Base-by-base conservation (phyloP, 1,284 basidiomycete species). In the Naganishia sp. region DNA sequence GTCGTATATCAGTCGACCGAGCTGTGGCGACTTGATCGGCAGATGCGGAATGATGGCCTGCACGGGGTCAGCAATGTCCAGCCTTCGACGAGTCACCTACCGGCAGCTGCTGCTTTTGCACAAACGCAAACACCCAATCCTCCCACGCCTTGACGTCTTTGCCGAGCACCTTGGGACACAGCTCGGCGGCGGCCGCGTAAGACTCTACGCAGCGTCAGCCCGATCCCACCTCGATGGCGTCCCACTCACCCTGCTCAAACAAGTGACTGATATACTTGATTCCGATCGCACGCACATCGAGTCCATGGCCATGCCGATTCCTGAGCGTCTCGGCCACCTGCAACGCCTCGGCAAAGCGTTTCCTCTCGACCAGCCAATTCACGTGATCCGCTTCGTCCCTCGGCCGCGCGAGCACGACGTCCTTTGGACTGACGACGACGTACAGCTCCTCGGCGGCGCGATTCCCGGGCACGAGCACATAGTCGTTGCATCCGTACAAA, bases 401-500 rank as follows among this genome's bases (percentile, higher is more conserved):
- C 25, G 90, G 88, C 70, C 87, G 85, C 4, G 93, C 94, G 2
- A 94, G 80, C 43, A 98, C 88, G 35, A 98, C 80, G 72, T 94
- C 93, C 71, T 86, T 84, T 0, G 95, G 96, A 69, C 89, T 91
- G 25, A 97, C 90, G 43, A 94, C 86, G 74, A 94, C 92, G 63
- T 80, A 80, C 46, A 82, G 83, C 46, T 79, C 75, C 35, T 70
- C 70, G 18, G 77, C 74, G 5, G 72, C 71, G 25, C 75, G 68
- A 66, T 75, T 68, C 6, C 79, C 79, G 25, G 80, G 71, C 68
- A 81, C 85, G 18, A 97, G 82, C 18, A 85, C 80, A 74, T 98
- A 98, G 78, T 99, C 95, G 74, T 94, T 94, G 78, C 94, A 98
- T 18, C 88, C 87, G 84, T 90, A 96, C 17, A 86, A 82, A 74